phyloP scores from a whole-genome alignment of 345 rosid species.

The Linum tenue region DNA sequence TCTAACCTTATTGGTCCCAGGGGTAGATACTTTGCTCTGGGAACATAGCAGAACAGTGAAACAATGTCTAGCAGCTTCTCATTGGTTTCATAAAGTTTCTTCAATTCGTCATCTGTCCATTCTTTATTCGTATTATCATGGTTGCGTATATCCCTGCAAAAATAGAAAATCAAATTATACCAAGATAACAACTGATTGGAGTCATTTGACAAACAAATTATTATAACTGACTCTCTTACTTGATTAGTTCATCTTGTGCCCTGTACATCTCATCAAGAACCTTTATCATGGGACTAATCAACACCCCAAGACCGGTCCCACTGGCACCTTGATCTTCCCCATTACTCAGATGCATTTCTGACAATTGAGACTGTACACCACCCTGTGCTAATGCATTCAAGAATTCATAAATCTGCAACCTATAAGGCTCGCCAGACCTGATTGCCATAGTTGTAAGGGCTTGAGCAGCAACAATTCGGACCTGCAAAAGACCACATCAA shows the following conservation, averaged over 20 bases:
- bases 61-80: slow-evolving; percentile 91
- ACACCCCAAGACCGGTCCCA: slow-evolving; percentile 93
- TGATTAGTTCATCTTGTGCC: slow-evolving; percentile 94
- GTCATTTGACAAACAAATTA: slow-evolving; percentile 1
- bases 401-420: slow-evolving; percentile 95
- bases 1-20: slow-evolving; percentile 88
- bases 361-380: slow-evolving; percentile 94
- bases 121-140: slow-evolving; percentile 93
- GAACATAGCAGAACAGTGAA: slow-evolving; percentile 88
- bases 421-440: slow-evolving; percentile 97
- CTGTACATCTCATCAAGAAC: slow-evolving; percentile 93
- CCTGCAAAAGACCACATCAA: slow-evolving; percentile 29
- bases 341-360: slow-evolving; percentile 93
- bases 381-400: slow-evolving; percentile 93
- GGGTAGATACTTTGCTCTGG: slow-evolving; percentile 90
- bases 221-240: slow-evolving; percentile 37
- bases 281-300: slow-evolving; percentile 89
- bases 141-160: slow-evolving; percentile 74
- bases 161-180: slow-evolving; percentile 12
- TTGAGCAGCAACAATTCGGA: slow-evolving; percentile 91
- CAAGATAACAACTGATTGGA: slow-evolving; percentile 1
- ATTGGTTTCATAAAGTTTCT: slow-evolving; percentile 86
- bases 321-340: slow-evolving; percentile 99
- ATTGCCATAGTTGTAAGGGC: slow-evolving; percentile 98
- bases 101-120: slow-evolving; percentile 96